Conservation (phyloP, 2,329 filamentous ascomycete genomes). For the Paraconiothyrium sp. region DNA sequence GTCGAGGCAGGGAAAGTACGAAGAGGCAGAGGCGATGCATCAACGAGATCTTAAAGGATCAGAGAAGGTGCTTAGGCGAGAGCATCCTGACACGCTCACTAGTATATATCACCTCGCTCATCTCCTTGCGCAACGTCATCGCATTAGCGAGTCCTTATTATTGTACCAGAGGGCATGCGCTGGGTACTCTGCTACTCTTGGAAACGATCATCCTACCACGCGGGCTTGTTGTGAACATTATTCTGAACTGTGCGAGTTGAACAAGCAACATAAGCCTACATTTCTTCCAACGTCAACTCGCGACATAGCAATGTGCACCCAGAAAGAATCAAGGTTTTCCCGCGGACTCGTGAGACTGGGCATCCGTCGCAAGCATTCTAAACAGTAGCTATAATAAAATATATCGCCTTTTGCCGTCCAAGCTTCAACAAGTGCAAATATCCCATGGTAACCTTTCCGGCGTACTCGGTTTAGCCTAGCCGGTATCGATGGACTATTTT, state of each 20-base stretch:
- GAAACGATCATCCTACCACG: conserved; percentile 18
- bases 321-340: too few relatives aligned
- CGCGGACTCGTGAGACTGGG: too few relatives aligned
- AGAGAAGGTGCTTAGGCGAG: background rate
- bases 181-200: conserved; percentile 16
- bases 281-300: too few relatives aligned
- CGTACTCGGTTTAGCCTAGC: too few relatives aligned
- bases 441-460: too few relatives aligned
- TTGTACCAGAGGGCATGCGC: conserved; percentile 19
- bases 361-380: too few relatives aligned
- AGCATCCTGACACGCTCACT: background rate
- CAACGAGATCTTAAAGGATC: background rate
- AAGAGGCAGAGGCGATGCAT: background rate
- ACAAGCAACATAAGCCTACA: background rate
- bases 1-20: too few relatives aligned
- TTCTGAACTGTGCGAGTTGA: background rate
- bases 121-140: conserved; percentile 17
- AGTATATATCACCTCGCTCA: conserved; percentile 19
- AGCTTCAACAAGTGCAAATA: too few relatives aligned
- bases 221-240: conserved; percentile 19
- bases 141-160: conserved; percentile 13
- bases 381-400: too few relatives aligned
- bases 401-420: too few relatives aligned
- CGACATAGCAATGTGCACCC: too few relatives aligned
- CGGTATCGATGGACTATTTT: too few relatives aligned